These are phyloP conservation scores for Moesziomyces globuligerus DNA, from an alignment of 1,284 basidiomycete species.

Conservation along the genomic window DNA sequence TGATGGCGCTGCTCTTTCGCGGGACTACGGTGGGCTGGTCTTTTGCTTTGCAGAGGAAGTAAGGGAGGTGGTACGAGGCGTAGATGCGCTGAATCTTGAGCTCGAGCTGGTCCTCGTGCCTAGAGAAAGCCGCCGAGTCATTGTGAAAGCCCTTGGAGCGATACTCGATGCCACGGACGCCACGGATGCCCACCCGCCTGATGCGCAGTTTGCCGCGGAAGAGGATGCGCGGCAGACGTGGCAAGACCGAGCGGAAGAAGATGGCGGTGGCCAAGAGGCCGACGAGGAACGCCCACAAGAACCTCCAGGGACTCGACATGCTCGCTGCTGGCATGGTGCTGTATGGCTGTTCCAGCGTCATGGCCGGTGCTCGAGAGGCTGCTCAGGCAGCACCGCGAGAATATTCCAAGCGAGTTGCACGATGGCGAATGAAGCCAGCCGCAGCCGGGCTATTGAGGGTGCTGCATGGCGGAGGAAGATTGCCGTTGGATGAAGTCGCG, in stretches of 20 bases:
- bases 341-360: too few species aligned
- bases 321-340: too few species aligned
- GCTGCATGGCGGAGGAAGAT: too few species aligned
- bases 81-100: constrained; percentile 50
- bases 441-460: too few species aligned
- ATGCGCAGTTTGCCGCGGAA: constrained; percentile 55
- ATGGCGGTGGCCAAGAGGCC: constrained; percentile 34
- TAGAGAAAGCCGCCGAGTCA: constrained; percentile 30
- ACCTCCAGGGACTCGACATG: constrained; percentile 7
- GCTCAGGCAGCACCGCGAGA: too few species aligned
- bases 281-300: constrained; percentile 24
- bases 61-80: constrained; percentile 36
- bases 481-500: too few species aligned
- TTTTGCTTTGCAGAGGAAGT: constrained; percentile 18
- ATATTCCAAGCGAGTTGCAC: too few species aligned
- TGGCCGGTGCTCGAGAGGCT: too few species aligned
- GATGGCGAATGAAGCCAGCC: too few species aligned
- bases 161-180: constrained; percentile 58
- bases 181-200: constrained; percentile 48
- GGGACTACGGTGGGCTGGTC: constrained; percentile 19
- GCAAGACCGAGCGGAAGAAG: constrained; percentile 57
- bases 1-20: constrained; percentile 23
- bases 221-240: constrained; percentile 53
- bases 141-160: constrained; percentile 51
- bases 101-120: constrained; percentile 37